A percentile compares a stretch with the other conserved stretches of the same genome.
These are phyloP conservation scores for Pholiota molesta DNA, from an alignment of 768 basidiomycete genomes.

Conservation along the genomic window DNA sequence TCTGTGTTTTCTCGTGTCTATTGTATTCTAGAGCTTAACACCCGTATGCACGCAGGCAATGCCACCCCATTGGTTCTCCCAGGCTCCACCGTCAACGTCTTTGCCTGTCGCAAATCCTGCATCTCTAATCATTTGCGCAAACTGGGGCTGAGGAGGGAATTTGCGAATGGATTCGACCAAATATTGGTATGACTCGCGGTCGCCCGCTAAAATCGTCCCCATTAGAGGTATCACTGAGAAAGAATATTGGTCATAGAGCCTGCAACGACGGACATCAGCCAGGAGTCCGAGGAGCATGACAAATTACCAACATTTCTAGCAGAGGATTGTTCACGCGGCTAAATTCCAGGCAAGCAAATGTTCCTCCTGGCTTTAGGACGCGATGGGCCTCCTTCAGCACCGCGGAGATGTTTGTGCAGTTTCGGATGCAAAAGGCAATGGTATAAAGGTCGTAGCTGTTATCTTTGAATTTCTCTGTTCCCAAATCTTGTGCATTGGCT, in stretches of 20 bases:
- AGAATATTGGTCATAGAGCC: constrained; percentile 93
- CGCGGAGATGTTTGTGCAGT: constrained; percentile 90
- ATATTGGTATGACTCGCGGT: constrained; percentile 95
- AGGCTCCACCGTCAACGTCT: constrained; percentile 80
- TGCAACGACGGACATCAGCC: constrained; percentile 33
- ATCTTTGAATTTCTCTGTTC: constrained; percentile 66
- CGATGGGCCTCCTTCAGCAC: constrained; percentile 90
- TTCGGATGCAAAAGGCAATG: constrained; percentile 97
- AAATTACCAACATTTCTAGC: constrained; percentile 71
- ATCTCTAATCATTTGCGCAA: constrained; percentile 85
- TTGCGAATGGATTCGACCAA: constrained; percentile 95
- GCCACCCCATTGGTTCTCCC: constrained; percentile 86
- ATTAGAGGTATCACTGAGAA: constrained; percentile 94
- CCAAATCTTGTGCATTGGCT: constrained; percentile 87
- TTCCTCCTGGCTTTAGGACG: constrained; percentile 95
- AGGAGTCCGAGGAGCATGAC: neutral
- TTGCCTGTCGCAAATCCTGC: constrained; percentile 80
- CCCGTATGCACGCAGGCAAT: constrained; percentile 86
- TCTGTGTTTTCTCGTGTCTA: no score
- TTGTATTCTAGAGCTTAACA: constrained; percentile 63
- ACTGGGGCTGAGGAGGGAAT: constrained; percentile 88
- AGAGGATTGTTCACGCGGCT: constrained; percentile 90
- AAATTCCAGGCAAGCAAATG: constrained; percentile 95
- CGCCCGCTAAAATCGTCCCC: constrained; percentile 95
- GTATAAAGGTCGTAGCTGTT: constrained; percentile 96